These are phyloP conservation scores for Recurvomyces mirabilis DNA, from an alignment of 495 filamentous ascomycete genomes.

Conservation along the genomic window DNA sequence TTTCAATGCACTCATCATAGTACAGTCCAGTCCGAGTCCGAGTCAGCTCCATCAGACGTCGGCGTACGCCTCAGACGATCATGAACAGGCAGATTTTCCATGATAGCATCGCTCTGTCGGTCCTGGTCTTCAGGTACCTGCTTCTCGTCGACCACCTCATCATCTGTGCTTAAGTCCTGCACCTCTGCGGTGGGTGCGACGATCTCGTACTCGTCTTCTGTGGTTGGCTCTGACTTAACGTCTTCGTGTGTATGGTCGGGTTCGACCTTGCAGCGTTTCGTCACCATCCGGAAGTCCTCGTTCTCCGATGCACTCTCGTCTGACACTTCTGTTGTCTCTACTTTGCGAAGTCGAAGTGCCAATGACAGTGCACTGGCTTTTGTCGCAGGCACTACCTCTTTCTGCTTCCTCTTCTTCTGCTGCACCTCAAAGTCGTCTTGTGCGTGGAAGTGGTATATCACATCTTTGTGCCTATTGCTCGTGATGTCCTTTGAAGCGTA, in stretches of 20 bases:
- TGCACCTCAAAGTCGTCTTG: background rate
- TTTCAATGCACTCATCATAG: too few relatives aligned
- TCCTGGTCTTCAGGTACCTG: background rate
- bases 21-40: constrained; percentile 10
- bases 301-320: too few relatives aligned
- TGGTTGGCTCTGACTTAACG: background rate
- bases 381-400: too few relatives aligned
- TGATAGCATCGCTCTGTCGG: background rate
- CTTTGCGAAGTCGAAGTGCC: background rate
- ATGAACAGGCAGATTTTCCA: too few relatives aligned
- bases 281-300: too few relatives aligned
- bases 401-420: constrained; percentile 1
- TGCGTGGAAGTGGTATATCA: constrained; percentile 8
- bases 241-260: too few relatives aligned
- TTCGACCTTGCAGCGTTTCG: too few relatives aligned
- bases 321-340: too few relatives aligned
- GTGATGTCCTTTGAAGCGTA: constrained; percentile 10
- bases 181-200: constrained; percentile 2
- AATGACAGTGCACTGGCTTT: background rate
- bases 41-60: background rate
- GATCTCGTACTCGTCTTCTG: constrained; percentile 2
- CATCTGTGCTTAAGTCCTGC: constrained; percentile 1
- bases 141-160: background rate
- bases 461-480: background rate
- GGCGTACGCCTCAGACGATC: background rate